phyloP scores from a whole-genome alignment of 2,329 filamentous ascomycete genomes.

The Hypoxylon sp. region DNA sequence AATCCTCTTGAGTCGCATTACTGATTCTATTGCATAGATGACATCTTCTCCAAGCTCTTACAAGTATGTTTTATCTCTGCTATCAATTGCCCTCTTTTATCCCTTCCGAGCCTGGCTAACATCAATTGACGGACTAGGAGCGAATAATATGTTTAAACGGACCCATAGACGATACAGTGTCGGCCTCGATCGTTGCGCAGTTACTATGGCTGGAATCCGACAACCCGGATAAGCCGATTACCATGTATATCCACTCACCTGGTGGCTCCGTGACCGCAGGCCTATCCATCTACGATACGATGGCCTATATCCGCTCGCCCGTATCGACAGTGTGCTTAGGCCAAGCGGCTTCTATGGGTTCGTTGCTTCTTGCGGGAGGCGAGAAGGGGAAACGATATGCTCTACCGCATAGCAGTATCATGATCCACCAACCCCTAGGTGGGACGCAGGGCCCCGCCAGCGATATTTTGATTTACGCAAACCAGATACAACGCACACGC shows the following conservation, averaged over 20 bases:
- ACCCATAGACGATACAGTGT: constrained; percentile 88
- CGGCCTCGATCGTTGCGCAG: constrained; percentile 95
- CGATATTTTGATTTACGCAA: constrained; percentile 97
- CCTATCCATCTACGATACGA: constrained; percentile 96
- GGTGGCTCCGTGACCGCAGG: constrained; percentile 92
- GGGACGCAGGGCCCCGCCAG: constrained; percentile 75
- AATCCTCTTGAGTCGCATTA: constrained; percentile 11
- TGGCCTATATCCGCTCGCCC: constrained; percentile 94
- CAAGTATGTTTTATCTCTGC: constrained; percentile 66
- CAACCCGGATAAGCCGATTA: constrained; percentile 93
- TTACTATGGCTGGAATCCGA: constrained; percentile 98
- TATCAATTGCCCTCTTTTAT: constrained; percentile 43
- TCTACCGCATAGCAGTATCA: constrained; percentile 92
- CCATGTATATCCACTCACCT: constrained; percentile 97
- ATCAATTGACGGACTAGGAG: constrained; percentile 68
- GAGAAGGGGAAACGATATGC: constrained; percentile 87
- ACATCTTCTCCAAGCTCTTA: constrained; percentile 85
- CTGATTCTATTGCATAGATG: constrained; percentile 67
- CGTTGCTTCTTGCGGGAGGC: constrained; percentile 87
- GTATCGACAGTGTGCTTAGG: constrained; percentile 96
- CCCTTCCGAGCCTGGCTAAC: constrained; percentile 6
- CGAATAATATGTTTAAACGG: constrained; percentile 96
- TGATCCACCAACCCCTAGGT: constrained; percentile 96
- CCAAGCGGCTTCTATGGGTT: constrained; percentile 95
- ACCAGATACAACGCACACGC: constrained; percentile 91